Evolutionary conservation across 768 basidiomycete genomes (phyloP), one percentile per base, ranked within the genome.

Genomic region (Tephrocybe sp.): DNA sequence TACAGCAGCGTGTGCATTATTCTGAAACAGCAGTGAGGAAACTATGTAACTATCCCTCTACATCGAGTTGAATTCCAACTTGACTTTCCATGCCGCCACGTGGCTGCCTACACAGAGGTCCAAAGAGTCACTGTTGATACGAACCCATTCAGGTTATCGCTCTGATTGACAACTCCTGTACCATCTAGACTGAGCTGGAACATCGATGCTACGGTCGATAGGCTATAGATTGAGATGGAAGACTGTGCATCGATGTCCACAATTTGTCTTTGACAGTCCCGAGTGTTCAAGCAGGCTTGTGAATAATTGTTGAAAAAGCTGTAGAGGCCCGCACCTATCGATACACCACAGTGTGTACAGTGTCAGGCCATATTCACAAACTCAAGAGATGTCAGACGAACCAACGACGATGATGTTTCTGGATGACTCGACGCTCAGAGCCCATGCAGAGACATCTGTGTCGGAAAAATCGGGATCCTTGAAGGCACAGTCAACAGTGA

Each of bases 301-400:
- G 45, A 59, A 64, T 82, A 88, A 60, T 78, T 78, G 71, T 83
- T 59, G 75, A 79, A 88, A 71, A 87, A 88, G 64, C 79, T 83
- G 67, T 88, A 88, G 8, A 83, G 7, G 80, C 84, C 50, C 12
- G 50, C 50, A 28, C 55, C 50, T 52, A n/a, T n/a, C n/a, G n/a
- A n/a, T n/a, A n/a, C n/a, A n/a, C n/a, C n/a, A n/a, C n/a, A n/a
- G n/a, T n/a, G n/a, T n/a, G n/a, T n/a, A 5, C 11, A 11, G 20
- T 17, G 14, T 25, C 11, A 47, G 33, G 28, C 17, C 8, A 25
- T 7, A 20, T 18, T 1, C 4, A 8, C 3, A 24, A n/a, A 36
- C 8, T 34, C 17, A 24, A 28, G 41, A 80, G 15, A 25, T 11
- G 17, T 6, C 42, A 20, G 30, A 43, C 45, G 10, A 8, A 45